A percentile compares a stretch with the other conserved stretches of the same genome.
phyloP scores from a whole-genome alignment of 83 land plant species.

The Thuja plicata region DNA sequence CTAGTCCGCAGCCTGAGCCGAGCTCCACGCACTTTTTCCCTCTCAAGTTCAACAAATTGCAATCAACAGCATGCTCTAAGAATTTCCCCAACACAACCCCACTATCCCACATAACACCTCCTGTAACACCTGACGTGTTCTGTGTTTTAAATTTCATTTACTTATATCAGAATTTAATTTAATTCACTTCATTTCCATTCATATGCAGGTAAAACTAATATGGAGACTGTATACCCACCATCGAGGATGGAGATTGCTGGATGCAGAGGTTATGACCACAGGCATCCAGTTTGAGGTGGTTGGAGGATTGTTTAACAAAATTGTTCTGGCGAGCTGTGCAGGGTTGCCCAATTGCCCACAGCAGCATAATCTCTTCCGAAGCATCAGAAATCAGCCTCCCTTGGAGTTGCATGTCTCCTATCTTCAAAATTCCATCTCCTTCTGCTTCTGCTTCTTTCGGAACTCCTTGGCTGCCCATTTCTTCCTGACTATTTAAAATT shows the following conservation, averaged over 20 bases:
- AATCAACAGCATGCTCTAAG: conserved; percentile 87
- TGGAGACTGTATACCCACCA: conserved; percentile 36
- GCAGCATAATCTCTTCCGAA: conserved; percentile 72
- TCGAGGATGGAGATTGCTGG: conserved; percentile 79
- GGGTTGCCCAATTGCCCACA: conserved; percentile 80
- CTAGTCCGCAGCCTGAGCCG: conserved; percentile 95
- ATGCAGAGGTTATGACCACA: conserved; percentile 76
- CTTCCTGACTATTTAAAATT: neutral
- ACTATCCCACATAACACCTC: conserved; percentile 95
- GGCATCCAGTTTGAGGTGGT: conserved; percentile 55
- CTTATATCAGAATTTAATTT: neutral
- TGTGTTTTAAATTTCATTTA: conserved; percentile 7
- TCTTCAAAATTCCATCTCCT: conserved; percentile 11
- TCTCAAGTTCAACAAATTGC: conserved; percentile 45
- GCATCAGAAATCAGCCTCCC: conserved; percentile 42
- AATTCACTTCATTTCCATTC: neutral
- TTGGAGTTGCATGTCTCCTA: conserved; percentile 29
- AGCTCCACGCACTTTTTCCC: conserved; percentile 81
- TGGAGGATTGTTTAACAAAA: conserved; percentile 60
- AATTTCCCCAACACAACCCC: conserved; percentile 84
- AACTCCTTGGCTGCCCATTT: neutral
- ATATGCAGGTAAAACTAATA: neutral
- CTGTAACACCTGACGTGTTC: conserved; percentile 90
- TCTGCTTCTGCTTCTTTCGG: conserved; percentile 24
- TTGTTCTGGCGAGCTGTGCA: conserved; percentile 46